A percentile compares a stretch with the other conserved stretches of the same genome.
phyloP scores from a whole-genome alignment of 306 rosid genomes.

The Sphenostylis stenocarpa region DNA sequence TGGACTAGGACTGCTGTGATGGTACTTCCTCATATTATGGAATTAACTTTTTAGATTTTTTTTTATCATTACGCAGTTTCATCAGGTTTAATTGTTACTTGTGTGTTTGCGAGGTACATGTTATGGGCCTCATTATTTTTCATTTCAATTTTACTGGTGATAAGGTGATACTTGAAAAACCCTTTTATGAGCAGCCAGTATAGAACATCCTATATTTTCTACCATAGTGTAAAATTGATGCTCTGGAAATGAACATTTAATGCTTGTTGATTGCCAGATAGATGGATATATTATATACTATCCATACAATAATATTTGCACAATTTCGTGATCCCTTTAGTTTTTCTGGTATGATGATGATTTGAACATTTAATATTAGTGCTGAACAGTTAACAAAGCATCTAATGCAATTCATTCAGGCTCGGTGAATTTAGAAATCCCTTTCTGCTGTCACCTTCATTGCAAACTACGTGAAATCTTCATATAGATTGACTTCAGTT shows the following conservation, averaged over 20 bases:
- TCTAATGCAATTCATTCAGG: not conserved
- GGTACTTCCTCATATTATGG: not conserved
- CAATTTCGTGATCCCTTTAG: not conserved
- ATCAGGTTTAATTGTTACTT: not conserved
- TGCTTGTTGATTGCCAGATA: not conserved
- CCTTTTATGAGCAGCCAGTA: not conserved
- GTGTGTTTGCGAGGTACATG: not conserved
- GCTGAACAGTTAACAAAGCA: not conserved
- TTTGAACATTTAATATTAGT: conserved; percentile 7
- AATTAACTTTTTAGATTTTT: not conserved
- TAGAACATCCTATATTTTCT: not conserved
- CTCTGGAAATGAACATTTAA: not conserved
- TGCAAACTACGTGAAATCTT: not conserved
- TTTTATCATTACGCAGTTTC: not conserved
- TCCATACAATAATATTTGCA: not conserved
- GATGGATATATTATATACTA: not conserved
- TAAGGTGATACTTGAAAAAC: not conserved
- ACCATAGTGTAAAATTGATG: not conserved
- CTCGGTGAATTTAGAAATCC: not conserved
- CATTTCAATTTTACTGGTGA: not conserved
- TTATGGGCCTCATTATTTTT: not conserved
- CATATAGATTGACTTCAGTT: not conserved
- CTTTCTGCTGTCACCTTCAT: not conserved
- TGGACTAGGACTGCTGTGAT: not conserved
- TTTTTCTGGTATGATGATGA: not conserved